A percentile compares a stretch with the other conserved stretches of the same genome.
Evolutionary conservation across 129 eudicot species (phyloP).

Genomic region (Apium graveolens): DNA sequence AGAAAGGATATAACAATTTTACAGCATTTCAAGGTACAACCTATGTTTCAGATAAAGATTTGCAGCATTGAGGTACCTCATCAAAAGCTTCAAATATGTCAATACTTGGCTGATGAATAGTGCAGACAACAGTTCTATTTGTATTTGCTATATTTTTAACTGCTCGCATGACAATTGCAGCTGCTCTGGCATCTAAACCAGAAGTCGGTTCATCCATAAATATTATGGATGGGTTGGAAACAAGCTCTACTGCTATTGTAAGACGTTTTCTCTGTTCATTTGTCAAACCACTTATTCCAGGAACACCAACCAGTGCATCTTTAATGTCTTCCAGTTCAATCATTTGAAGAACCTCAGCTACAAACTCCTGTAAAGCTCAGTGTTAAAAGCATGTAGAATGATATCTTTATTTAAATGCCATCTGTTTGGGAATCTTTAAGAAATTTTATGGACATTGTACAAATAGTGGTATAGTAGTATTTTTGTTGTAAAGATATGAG

Average conservation of each 20-base stretch:
- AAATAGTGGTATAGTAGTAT: neutral
- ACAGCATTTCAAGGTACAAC: neutral
- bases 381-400: neutral
- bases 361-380: constrained; percentile 22
- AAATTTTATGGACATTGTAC: neutral
- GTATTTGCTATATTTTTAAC: constrained; percentile 42
- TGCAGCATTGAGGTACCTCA: constrained; percentile 25
- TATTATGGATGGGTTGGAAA: constrained; percentile 51
- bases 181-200: constrained; percentile 56
- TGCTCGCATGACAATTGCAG: constrained; percentile 54
- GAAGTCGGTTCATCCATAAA: constrained; percentile 62
- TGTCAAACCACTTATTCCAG: constrained; percentile 44
- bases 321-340: constrained; percentile 38
- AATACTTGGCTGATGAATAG: constrained; percentile 46
- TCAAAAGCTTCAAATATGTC: constrained; percentile 48
- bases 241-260: constrained; percentile 53
- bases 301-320: constrained; percentile 42
- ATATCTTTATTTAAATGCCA: neutral
- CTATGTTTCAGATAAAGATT: neutral
- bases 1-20: too few relatives aligned
- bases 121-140: constrained; percentile 49
- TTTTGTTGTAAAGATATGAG: neutral
- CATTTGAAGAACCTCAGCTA: constrained; percentile 42
- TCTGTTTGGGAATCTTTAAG: neutral
- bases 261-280: constrained; percentile 47